These are phyloP conservation scores for Fusarium caatingaense DNA, from an alignment of 2,329 filamentous ascomycete species.

Conservation along the genomic window DNA sequence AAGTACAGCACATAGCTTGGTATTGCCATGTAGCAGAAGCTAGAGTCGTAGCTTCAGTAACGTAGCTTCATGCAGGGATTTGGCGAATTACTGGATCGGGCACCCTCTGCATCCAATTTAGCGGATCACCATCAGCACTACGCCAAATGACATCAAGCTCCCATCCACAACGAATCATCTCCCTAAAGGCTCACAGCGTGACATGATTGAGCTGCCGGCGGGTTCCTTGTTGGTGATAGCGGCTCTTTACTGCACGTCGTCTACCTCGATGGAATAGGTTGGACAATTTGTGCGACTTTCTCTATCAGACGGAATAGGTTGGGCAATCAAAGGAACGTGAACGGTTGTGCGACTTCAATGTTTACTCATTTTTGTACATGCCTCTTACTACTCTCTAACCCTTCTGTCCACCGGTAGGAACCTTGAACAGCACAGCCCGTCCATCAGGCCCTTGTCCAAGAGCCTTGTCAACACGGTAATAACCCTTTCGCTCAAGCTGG, in stretches of 20 bases:
- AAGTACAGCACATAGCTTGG: background rate
- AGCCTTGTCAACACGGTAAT: slow-evolving; percentile 84
- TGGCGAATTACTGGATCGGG: background rate
- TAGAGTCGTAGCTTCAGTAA: background rate
- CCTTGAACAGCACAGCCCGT: slow-evolving; percentile 67
- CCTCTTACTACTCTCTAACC: slow-evolving; percentile 8
- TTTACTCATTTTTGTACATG: background rate
- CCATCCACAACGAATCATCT: slow-evolving; percentile 7
- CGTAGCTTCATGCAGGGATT: slow-evolving; percentile 5
- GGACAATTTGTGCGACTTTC: too few species aligned
- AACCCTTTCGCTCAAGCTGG: slow-evolving; percentile 94
- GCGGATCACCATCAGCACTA: slow-evolving; percentile 2
- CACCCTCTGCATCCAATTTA: background rate
- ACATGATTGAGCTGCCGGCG: background rate
- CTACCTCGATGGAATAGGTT: background rate
- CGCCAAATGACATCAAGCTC: slow-evolving; percentile 23
- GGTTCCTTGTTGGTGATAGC: background rate
- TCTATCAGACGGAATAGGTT: background rate
- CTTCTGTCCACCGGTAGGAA: slow-evolving; percentile 65
- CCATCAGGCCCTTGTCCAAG: slow-evolving; percentile 62
- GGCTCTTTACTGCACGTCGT: background rate
- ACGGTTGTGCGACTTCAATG: background rate
- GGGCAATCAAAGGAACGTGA: background rate
- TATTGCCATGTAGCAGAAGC: background rate
- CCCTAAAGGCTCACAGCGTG: background rate